Conservation (phyloP, 441 rosid species). For the Pelargonium myrrhifolium region DNA sequence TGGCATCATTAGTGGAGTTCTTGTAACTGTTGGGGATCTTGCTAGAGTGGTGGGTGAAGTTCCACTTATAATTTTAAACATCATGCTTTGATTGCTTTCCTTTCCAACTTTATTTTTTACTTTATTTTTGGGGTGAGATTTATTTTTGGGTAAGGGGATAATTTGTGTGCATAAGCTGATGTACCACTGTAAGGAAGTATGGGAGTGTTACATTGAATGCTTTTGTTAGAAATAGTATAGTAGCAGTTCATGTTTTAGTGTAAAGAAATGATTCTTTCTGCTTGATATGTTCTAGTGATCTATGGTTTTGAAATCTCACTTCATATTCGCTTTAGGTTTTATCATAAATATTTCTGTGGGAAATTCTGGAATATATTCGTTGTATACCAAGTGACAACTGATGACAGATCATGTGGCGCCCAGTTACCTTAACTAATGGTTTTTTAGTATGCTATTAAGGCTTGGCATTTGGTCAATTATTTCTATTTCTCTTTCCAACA, state of each 20-base stretch:
- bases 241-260: background rate
- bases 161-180: background rate
- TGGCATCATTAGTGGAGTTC: constrained; percentile 94
- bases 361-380: no score
- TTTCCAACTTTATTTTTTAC: background rate
- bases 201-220: background rate
- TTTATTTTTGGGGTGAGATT: background rate
- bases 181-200: background rate
- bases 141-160: background rate
- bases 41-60: constrained; percentile 89
- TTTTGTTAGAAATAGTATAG: background rate
- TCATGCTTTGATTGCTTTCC: background rate
- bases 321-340: no score
- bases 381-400: no score
- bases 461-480: no score
- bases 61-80: constrained; percentile 8
- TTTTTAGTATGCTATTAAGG: no score
- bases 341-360: no score
- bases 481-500: no score
- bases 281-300: background rate
- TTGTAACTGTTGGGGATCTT: constrained; percentile 98
- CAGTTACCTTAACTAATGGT: no score
- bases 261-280: background rate
- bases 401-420: no score
- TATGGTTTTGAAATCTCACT: background rate